Conservation (phyloP, 169 alveolate species). For the Amoebophrya sp. region DNA sequence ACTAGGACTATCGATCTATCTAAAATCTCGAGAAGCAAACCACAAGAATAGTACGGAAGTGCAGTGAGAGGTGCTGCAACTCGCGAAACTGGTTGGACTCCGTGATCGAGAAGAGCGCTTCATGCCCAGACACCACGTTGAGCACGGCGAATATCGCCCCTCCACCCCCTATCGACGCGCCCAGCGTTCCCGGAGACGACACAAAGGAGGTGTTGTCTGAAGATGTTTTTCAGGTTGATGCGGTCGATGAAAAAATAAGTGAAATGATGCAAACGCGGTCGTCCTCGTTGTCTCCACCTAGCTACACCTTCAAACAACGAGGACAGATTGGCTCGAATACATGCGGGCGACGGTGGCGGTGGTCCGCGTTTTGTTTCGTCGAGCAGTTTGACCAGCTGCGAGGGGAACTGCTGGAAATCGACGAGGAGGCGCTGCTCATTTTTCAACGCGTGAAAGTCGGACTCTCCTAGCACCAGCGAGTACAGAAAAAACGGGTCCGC, state of each 20-base stretch:
- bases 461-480: constrained; percentile 20
- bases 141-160: background rate
- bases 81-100: constrained; percentile 16
- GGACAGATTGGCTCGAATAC: too few relatives aligned
- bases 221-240: too few relatives aligned
- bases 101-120: background rate
- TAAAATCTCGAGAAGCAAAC: too few relatives aligned
- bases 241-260: too few relatives aligned
- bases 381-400: background rate
- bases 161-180: background rate
- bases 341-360: too few relatives aligned
- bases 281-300: too few relatives aligned
- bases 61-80: background rate
- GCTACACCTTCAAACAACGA: too few relatives aligned
- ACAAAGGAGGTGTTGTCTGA: background rate
- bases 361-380: background rate
- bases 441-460: constrained; percentile 25
- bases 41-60: too few relatives aligned
- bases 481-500: constrained; percentile 13
- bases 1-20: too few relatives aligned
- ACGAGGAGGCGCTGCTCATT: constrained; percentile 35
- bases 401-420: constrained; percentile 35
- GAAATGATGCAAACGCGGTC: too few relatives aligned
- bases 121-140: background rate
- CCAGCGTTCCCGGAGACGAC: background rate